A percentile compares a stretch with the other conserved stretches of the same genome.
phyloP scores from a whole-genome alignment of 768 basidiomycete species.

The Clathrus columnatus region DNA sequence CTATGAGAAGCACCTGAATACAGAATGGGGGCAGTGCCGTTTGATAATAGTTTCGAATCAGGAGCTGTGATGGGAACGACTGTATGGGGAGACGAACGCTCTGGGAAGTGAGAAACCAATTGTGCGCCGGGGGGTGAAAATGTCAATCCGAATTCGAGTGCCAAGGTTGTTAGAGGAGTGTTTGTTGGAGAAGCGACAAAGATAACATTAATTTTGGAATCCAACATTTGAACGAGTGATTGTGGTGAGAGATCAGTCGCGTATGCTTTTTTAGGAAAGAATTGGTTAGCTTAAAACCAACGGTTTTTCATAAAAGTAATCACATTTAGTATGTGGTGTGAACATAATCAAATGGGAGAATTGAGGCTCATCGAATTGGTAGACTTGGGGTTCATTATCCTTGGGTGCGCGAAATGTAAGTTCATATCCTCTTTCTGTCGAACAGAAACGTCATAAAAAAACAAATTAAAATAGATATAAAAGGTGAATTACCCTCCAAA shows the following conservation, averaged over 20 bases:
- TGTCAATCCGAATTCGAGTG: slow-evolving; percentile 86
- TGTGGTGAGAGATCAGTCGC: slow-evolving; percentile 76
- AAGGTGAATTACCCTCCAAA: slow-evolving; percentile 49
- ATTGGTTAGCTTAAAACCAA: background rate
- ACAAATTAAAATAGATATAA: background rate
- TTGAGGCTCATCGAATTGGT: slow-evolving; percentile 60
- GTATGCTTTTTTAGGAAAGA: slow-evolving; percentile 35
- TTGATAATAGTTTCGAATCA: slow-evolving; percentile 34
- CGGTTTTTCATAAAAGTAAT: slow-evolving; percentile 17
- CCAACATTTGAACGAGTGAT: slow-evolving; percentile 60
- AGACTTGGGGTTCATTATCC: slow-evolving; percentile 55
- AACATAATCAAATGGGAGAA: slow-evolving; percentile 87
- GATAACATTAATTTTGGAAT: slow-evolving; percentile 72
- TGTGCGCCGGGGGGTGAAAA: slow-evolving; percentile 79
- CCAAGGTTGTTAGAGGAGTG: slow-evolving; percentile 65
- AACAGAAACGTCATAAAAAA: background rate
- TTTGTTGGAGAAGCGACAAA: slow-evolving; percentile 71
- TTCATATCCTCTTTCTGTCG: slow-evolving; percentile 69
- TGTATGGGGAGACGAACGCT: slow-evolving; percentile 52
- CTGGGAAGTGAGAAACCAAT: slow-evolving; percentile 79
- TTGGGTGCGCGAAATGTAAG: slow-evolving; percentile 82
- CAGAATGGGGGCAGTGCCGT: slow-evolving; percentile 53
- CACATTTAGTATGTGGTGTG: slow-evolving; percentile 80
- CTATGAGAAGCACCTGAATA: slow-evolving; percentile 66
- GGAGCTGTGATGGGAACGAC: slow-evolving; percentile 58